Conservation (phyloP, 192 early-diverging fungal species). For the Coemansia reversa region DNA sequence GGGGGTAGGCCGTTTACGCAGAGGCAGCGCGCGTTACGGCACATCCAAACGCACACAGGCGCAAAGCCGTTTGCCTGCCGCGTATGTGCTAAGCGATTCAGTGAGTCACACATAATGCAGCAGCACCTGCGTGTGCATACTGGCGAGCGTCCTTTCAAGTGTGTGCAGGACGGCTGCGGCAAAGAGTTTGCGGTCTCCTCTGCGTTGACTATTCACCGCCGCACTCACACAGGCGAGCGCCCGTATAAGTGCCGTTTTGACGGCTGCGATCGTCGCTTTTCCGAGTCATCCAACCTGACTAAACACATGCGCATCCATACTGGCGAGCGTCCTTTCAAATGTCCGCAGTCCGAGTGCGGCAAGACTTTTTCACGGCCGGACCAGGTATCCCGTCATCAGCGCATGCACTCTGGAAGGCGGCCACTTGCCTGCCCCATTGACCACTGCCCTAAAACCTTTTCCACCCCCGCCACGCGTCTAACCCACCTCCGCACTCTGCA, state of each 20-base stretch:
- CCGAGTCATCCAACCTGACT: conserved; percentile 63
- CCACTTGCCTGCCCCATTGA: conserved; percentile 38
- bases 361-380: conserved; percentile 75
- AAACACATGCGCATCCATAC: conserved; percentile 78
- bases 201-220: conserved; percentile 66
- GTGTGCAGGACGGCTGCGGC: conserved; percentile 62
- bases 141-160: conserved; percentile 72
- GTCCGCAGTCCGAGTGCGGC: conserved; percentile 63
- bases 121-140: conserved; percentile 78
- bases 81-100: conserved; percentile 75
- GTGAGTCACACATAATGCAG: conserved; percentile 76
- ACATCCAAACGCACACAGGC: conserved; percentile 84
- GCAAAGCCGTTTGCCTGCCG: conserved; percentile 79
- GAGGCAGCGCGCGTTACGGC: conserved; percentile 70
- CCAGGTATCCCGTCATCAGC: conserved; percentile 65
- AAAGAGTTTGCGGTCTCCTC: conserved; percentile 68
- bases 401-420: conserved; percentile 42
- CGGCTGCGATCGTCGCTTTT: conserved; percentile 48
- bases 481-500: conserved; percentile 40
- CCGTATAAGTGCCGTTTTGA: conserved; percentile 63
- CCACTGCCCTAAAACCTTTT: conserved; percentile 39
- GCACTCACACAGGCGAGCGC: conserved; percentile 71
- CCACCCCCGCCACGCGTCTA: conserved; percentile 33
- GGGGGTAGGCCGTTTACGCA: conserved; percentile 67
- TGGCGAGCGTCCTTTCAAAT: conserved; percentile 72